Percentiles rank a stretch among this genome's conserved stretches.
These are phyloP conservation scores for Huntiella savannae DNA, from an alignment of 2,329 filamentous ascomycete genomes.

Conservation along the genomic window DNA sequence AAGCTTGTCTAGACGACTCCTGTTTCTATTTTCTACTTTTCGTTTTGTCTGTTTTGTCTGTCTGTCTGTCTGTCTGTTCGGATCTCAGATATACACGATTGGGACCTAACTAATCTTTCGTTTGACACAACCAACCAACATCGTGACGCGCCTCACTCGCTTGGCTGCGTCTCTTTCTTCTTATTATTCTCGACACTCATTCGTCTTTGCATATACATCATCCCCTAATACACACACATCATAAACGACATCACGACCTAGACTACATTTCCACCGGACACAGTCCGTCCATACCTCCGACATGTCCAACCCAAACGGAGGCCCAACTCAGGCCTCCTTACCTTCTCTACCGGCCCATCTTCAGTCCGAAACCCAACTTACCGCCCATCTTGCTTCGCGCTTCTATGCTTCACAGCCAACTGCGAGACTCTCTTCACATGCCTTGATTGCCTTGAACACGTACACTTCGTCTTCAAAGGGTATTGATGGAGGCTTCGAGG, in stretches of 20 bases:
- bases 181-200: no score
- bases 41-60: no score
- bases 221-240: neutral
- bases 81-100: no score
- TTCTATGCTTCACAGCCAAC: constrained; percentile 86
- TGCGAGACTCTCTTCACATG: constrained; percentile 76
- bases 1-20: no score
- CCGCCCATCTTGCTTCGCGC: constrained; percentile 65
- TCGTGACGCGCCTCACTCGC: no score
- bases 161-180: no score
- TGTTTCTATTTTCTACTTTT: no score
- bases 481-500: constrained; percentile 75
- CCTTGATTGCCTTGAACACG: constrained; percentile 80
- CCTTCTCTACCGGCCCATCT: constrained; percentile 72
- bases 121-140: no score
- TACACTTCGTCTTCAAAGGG: constrained; percentile 80
- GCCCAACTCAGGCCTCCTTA: constrained; percentile 46
- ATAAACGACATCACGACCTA: neutral
- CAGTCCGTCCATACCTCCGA: neutral
- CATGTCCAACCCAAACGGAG: constrained; percentile 20
- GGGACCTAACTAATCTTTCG: no score
- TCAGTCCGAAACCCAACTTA: constrained; percentile 60
- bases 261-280: neutral
- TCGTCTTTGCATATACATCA: no score
- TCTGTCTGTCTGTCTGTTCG: no score